A percentile compares a stretch with the other conserved stretches of the same genome.
Conservation (phyloP, 371 early-diverging fungal species). For the Mortierella sp. region DNA sequence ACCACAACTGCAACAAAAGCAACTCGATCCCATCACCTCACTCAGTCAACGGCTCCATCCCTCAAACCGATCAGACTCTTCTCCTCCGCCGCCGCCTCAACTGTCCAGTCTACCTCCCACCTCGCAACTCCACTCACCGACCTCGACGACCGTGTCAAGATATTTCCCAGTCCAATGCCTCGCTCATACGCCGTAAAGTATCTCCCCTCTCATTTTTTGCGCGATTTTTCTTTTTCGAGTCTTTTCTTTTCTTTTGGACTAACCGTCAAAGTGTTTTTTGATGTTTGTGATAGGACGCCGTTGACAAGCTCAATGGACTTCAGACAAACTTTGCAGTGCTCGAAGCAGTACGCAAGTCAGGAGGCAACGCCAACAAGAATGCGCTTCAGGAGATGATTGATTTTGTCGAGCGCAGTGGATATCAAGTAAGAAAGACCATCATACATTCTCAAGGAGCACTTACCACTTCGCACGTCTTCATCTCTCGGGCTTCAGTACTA, state of each 20-base stretch:
- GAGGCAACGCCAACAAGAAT: constrained; percentile 75
- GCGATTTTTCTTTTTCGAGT: not conserved
- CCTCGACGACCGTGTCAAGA: constrained; percentile 39
- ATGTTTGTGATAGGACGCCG: constrained; percentile 69
- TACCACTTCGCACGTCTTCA: not conserved
- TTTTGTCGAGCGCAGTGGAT: constrained; percentile 79
- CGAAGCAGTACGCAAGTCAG: constrained; percentile 78
- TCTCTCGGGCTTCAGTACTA: not conserved
- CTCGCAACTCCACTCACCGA: not conserved
- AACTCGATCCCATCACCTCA: not conserved
- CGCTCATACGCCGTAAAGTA: constrained; percentile 44
- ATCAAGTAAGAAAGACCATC: constrained; percentile 63
- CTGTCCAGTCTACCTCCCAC: not conserved
- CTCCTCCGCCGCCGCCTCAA: constrained; percentile 21
- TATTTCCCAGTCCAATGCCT: constrained; percentile 51
- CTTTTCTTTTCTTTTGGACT: not conserved
- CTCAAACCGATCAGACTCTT: constrained; percentile 27
- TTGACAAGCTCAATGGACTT: constrained; percentile 75
- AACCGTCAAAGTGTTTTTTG: not conserved
- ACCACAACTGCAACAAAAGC: not conserved
- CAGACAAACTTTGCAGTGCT: constrained; percentile 89
- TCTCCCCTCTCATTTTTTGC: not conserved
- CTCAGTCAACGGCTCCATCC: constrained; percentile 2
- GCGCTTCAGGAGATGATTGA: constrained; percentile 82
- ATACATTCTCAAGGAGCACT: not conserved